Evolutionary conservation across 768 basidiomycete genomes (phyloP), one percentile per base, ranked within the genome.

Genomic region (Lentinula detonsa): DNA sequence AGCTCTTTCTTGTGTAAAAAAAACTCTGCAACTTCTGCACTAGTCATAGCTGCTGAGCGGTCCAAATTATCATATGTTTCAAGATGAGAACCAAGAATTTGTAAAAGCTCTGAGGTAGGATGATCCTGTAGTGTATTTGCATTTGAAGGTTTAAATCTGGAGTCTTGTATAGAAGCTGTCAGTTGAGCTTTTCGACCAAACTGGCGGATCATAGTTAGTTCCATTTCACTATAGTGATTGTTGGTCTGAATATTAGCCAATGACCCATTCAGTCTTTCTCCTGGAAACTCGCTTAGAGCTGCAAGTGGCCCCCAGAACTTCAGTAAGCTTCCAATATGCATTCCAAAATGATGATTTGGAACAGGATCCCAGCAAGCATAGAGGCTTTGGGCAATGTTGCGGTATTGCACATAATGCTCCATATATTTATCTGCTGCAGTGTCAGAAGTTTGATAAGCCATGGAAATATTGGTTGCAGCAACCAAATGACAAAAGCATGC

Each of bases 301-400:
- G 66, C 18, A 4, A 73, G 54, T 33, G 73, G 70, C 1, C 72
- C 72, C 74, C 73, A 75, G 49, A 60, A 67, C 56, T 71, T 71
- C 16, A 75, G 49, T 2, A 68, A 48, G 4, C 61, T 57, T 11
- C 60, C 66, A 66, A 69, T 67, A 46, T 74, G 72, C 72, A 73
- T 69, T 28, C 71, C 72, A 65, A 65, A 75, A 52, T 75, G 72
- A 53, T 73, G 69, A 61, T 75, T 75, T 11, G 72, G 72, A n/a
- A 63, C 62, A 33, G 69, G 66, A 6, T 42, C 18, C 35, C 62
- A 59, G 10, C 65, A 21, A 6, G 68, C 65, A 63, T 70, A 73
- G 5, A 73, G 58, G 0, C 54, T 21, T 40, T 66, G 60, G 2
- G 66, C 62, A 16, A 63, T 15, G 31, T 57, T n/a, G 4, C 67